Evolutionary conservation across 108 stramenopile genomes (phyloP), one percentile per base, ranked within the genome.

Genomic region (Parmales sp.): DNA sequence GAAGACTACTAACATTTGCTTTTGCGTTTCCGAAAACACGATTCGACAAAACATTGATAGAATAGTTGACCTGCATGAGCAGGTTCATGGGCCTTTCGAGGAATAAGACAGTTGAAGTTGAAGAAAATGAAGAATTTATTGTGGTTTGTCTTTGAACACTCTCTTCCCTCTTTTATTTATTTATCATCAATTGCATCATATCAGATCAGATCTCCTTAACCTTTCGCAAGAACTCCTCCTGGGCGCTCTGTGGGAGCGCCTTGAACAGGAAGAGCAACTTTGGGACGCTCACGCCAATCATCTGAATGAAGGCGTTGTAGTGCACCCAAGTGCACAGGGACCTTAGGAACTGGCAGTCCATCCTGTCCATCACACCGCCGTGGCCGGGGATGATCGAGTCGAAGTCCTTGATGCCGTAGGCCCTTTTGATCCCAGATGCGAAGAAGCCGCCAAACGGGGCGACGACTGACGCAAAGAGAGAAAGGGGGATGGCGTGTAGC

Each of bases 271-370:
- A 92, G 1, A 87, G 64, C 60, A 92, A 67, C 71, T 88, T 88
- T 39, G 87, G 77, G 31, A 89, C 91, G 54, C 80, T 60, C 28
- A 66, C 38, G n/a, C 88, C 86, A 0, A 87, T 80, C 69, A 88
- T 70, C 60, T 85, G 83, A 54, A 95, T 87, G 83, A 95, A 95
- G 0, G 93, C 90, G 75, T 94, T 91, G 80, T 90, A 94, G 80
- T 96, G 93, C 23, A 98, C 94, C 85, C 93, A 98, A 13, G 90
- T 94, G 50, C 84, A 91, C 36, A 95, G 81, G 34, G 93, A 93
- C 90, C 96, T 93, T 31, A 98, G 69, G 65, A 98, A 81, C 71
- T 98, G 95, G 80, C 98, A 98, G 73, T 98, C 98, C 81, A 97
- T 86, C n/a, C 98, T 85, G 69, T 98, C 98, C 78, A 90, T 95